These are phyloP conservation scores for Polyporus arcularius DNA, from an alignment of 768 basidiomycete species.

Conservation along the genomic window DNA sequence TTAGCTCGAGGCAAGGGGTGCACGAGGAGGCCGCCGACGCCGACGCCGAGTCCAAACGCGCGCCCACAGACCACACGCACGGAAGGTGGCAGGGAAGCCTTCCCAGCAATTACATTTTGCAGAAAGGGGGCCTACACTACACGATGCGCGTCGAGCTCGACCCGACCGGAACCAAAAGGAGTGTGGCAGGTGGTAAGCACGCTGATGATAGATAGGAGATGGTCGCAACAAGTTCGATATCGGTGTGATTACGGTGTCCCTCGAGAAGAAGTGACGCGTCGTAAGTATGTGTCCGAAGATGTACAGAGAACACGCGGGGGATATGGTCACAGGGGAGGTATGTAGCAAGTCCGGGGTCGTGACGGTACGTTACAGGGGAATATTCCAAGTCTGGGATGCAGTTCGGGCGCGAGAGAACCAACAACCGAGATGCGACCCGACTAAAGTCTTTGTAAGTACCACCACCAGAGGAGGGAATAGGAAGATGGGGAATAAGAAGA, in stretches of 20 bases:
- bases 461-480: neutral
- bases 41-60: no score
- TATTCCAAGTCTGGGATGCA: no score
- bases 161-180: neutral
- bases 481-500: neutral
- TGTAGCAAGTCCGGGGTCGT: neutral
- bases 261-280: neutral
- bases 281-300: constrained; percentile 9
- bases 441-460: neutral
- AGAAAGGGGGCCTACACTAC: neutral
- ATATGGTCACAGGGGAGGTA: neutral
- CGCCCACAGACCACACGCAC: no score
- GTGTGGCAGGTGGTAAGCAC: constrained; percentile 14
- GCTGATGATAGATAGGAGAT: neutral
- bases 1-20: no score
- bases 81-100: no score
- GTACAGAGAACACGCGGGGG: neutral
- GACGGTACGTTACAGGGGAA: neutral
- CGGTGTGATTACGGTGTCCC: neutral
- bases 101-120: neutral
- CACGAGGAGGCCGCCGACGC: no score
- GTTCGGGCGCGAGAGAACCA: no score
- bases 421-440: neutral
- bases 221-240: neutral
- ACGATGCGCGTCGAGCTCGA: neutral